Conservation (phyloP, 495 filamentous ascomycete genomes). For the Echria macrotheca region DNA sequence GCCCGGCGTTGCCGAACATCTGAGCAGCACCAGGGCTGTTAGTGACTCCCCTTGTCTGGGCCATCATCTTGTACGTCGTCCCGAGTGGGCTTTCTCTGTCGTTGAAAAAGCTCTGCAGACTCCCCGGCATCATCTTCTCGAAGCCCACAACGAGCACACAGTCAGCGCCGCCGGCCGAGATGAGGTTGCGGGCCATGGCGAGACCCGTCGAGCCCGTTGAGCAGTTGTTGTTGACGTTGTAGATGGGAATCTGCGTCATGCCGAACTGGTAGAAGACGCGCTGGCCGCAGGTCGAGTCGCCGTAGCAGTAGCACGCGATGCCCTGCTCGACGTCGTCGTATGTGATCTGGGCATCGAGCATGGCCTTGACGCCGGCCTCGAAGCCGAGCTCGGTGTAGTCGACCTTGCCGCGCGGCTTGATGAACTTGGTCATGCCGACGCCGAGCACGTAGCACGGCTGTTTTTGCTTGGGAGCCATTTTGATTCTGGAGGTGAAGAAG, state of each 20-base stretch:
- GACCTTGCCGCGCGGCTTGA: conserved; percentile 91
- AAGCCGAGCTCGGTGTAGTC: conserved; percentile 88
- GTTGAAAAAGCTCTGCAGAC: conserved; percentile 70
- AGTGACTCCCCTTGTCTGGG: conserved; percentile 67
- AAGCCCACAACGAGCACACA: conserved; percentile 90
- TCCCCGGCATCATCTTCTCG: conserved; percentile 96
- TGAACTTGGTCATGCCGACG: conserved; percentile 98
- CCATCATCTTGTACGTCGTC: conserved; percentile 72
- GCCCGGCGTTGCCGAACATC: conserved; percentile 91
- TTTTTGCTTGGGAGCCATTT: conserved; percentile 42
- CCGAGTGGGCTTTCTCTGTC: conserved; percentile 74
- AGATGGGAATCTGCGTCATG: conserved; percentile 91
- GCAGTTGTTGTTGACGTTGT: conserved; percentile 99
- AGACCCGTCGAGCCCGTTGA: conserved; percentile 87
- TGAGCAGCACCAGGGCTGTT: conserved; percentile 83
- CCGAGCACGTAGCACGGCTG: conserved; percentile 74
- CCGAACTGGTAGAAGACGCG: conserved; percentile 99
- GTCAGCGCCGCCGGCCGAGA: conserved; percentile 73
- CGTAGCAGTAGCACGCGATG: conserved; percentile 96
- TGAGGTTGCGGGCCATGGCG: conserved; percentile 74
- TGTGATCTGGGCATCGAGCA: conserved; percentile 90
- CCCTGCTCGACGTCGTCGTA: conserved; percentile 96
- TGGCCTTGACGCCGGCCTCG: conserved; percentile 91
- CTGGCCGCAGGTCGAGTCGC: conserved; percentile 91
- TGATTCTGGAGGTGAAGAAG: no score